Conservation (phyloP, 148 eudicot species). For the Amaranthus palmeri region DNA sequence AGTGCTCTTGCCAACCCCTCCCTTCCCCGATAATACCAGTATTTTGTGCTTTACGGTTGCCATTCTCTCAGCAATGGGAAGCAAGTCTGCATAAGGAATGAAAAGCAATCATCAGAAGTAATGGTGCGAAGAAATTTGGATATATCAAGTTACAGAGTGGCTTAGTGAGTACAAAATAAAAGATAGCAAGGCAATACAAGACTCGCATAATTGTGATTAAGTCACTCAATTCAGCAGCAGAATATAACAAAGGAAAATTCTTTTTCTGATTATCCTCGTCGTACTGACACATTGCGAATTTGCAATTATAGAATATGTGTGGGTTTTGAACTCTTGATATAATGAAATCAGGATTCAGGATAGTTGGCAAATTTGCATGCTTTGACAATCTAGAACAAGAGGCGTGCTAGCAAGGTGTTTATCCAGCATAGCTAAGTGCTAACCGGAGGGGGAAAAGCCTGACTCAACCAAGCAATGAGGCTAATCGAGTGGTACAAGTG, state of each 20-base stretch:
- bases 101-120: not conserved
- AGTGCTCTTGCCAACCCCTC: conserved; percentile 95
- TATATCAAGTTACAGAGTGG: not conserved
- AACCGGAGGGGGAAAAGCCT: too few species aligned
- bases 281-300: not conserved
- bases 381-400: too few species aligned
- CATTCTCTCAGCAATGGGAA: conserved; percentile 80
- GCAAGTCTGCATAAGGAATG: conserved; percentile 50
- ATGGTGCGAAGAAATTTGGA: not conserved
- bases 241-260: not conserved
- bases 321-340: too few species aligned
- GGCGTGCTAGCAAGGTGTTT: too few species aligned
- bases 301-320: too few species aligned
- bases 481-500: too few species aligned
- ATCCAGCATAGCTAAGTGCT: too few species aligned
- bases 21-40: conserved; percentile 82
- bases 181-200: not conserved
- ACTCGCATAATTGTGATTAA: not conserved
- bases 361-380: too few species aligned
- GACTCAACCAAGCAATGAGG: too few species aligned
- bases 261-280: too few species aligned
- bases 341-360: too few species aligned
- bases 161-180: not conserved
- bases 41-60: conserved; percentile 93
- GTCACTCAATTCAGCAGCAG: not conserved